Evolutionary conservation across 495 filamentous ascomycete genomes (phyloP).

Genomic region (Rostrohypoxylon terebratum): DNA sequence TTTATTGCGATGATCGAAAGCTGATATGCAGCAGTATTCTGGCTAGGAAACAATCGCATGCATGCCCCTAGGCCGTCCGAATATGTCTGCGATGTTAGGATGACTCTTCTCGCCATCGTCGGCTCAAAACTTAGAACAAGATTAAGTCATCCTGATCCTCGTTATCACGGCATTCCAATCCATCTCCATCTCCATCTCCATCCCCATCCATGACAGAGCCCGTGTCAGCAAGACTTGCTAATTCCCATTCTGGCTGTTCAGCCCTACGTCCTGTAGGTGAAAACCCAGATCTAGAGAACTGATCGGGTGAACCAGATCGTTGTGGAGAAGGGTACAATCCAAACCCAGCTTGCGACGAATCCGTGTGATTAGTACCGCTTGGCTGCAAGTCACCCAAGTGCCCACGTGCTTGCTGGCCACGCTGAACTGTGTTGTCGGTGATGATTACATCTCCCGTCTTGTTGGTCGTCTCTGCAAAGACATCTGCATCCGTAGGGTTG

Average conservation of each 20-base stretch:
- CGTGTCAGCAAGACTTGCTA: neutral
- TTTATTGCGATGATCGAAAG: neutral
- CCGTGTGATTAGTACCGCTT: neutral
- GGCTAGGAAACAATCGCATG: neutral
- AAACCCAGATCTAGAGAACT: neutral
- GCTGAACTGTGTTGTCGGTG: neutral
- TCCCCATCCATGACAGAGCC: neutral
- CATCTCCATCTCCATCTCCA: neutral
- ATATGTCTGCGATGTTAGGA: neutral
- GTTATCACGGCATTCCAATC: neutral
- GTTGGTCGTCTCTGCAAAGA: neutral
- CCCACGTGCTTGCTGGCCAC: neutral
- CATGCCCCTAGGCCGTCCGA: neutral
- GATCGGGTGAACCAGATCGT: neutral
- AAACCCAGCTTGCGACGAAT: neutral
- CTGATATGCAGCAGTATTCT: conserved; percentile 7
- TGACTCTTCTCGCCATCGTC: neutral
- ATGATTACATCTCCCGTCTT: neutral
- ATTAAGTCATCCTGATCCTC: conserved; percentile 17
- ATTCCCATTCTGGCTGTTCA: conserved; percentile 35
- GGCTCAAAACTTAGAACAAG: neutral
- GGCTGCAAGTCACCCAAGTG: neutral
- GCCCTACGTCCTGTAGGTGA: neutral
- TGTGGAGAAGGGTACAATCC: neutral
- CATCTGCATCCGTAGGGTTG: neutral